Base-by-base conservation (phyloP, 345 rosid genomes). In the Limnanthes douglasii region DNA sequence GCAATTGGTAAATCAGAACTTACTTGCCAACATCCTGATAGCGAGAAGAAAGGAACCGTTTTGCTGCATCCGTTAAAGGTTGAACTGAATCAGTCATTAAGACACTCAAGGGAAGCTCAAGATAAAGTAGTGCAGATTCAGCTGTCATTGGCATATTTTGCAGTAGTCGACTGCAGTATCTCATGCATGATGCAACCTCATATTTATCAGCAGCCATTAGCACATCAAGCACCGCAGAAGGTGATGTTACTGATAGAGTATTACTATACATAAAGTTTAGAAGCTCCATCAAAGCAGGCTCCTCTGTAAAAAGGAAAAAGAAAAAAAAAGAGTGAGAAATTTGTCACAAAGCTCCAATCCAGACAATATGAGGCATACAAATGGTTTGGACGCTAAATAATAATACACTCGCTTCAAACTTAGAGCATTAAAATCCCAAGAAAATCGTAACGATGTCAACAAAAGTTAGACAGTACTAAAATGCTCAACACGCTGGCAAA, bases 121-220 rank as follows among this genome's bases (percentile, higher is more conserved):
- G 52, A 51, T 75, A 65, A n/a, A 73, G 70, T 65, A 78, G 63
- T 11, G 94, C 83, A 51, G 73, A 73, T 15, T 78, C 86, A 39
- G 64, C 44, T 39, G 83, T 75, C 94, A 86, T 86, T 1, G 88
- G 70, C 56, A 61, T 37, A 48, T 57, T 57, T 11, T 72, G 60
- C 60, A 86, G 46, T 45, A 69, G 47, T 59, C 46, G 61, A 53
- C 78, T 73, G 51, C 94, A 82, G 39, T 71, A 58, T 59, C 86
- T 67, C 83, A 86, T 71, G 55, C 93, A 86, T 7, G 88, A 82
- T 11, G 75, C 69, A 43, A 82, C 95, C 69, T 78, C 70, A 43
- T 73, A 82, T 59, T 86, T 86, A 55, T 78, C 78, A 4, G 97
- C 93, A 33, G 72, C 82, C 68, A 67, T 61, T 31, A 86, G 54